Conservation (phyloP, 1,139 yeast genomes). For the Magnusiomyces ingens region DNA sequence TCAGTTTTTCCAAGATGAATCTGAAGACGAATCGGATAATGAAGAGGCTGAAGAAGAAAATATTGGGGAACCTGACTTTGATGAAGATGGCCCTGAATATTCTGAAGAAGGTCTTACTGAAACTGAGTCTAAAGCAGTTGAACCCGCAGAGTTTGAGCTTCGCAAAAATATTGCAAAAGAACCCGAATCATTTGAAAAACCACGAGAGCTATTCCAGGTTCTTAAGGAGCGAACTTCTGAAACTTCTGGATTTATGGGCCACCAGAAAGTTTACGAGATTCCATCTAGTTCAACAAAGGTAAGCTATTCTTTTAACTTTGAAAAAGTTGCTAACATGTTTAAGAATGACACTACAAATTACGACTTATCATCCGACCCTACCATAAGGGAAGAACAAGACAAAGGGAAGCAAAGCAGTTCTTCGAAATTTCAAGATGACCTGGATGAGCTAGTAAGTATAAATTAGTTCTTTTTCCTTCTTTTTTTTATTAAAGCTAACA, state of each 20-base stretch:
- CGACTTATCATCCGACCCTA: constrained; percentile 12
- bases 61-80: constrained; percentile 19
- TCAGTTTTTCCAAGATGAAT: constrained; percentile 28
- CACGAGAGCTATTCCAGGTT: constrained; percentile 37
- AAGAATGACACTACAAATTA: constrained; percentile 8
- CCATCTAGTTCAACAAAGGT: constrained; percentile 11
- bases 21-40: constrained; percentile 30
- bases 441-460: constrained; percentile 8
- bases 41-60: constrained; percentile 30
- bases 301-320: background rate
- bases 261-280: constrained; percentile 22
- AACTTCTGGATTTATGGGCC: constrained; percentile 23
- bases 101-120: constrained; percentile 12
- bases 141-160: constrained; percentile 15
- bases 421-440: constrained; percentile 11
- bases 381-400: constrained; percentile 10
- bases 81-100: constrained; percentile 24
- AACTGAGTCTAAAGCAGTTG: constrained; percentile 5
- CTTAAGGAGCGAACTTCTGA: constrained; percentile 33
- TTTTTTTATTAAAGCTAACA: background rate
- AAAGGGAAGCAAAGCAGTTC: constrained; percentile 7
- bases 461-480: background rate
- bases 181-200: constrained; percentile 10
- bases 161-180: constrained; percentile 10
- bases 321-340: constrained; percentile 2